Conservation (phyloP, 345 rosid genomes). For the Gossypium bickii region DNA sequence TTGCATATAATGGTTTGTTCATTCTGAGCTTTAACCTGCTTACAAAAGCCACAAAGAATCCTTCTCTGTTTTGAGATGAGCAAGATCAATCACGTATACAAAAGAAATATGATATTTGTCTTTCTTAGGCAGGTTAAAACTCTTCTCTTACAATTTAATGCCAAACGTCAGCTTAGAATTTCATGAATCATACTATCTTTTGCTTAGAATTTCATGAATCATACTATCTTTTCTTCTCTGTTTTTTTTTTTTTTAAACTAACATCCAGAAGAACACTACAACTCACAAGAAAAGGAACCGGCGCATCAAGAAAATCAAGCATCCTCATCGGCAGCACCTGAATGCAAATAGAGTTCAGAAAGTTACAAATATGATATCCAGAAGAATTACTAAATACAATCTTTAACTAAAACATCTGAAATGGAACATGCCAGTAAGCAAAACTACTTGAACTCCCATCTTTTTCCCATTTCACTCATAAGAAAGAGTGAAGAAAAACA, state of each 20-base stretch:
- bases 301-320: slow-evolving; percentile 98
- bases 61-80: neutral
- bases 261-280: neutral
- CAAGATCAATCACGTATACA: neutral
- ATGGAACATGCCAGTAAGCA: neutral
- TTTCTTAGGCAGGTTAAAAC: slow-evolving; percentile 5
- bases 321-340: slow-evolving; percentile 85
- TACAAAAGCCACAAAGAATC: neutral
- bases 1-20: neutral
- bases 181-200: neutral
- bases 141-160: neutral
- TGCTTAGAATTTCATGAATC: slow-evolving; percentile 5
- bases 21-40: slow-evolving; percentile 2
- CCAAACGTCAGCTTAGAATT: neutral
- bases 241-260: neutral
- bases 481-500: neutral
- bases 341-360: neutral
- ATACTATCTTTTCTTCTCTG: neutral
- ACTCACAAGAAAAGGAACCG: slow-evolving; percentile 97
- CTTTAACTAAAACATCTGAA: neutral
- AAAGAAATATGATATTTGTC: neutral
- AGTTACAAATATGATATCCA: neutral
- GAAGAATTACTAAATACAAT: neutral
- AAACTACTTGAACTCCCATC: neutral
- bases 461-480: neutral